These are phyloP conservation scores for Anaeramoeba flamelloides DNA, from an alignment of 78 protist genomes.

Conservation along the genomic window DNA sequence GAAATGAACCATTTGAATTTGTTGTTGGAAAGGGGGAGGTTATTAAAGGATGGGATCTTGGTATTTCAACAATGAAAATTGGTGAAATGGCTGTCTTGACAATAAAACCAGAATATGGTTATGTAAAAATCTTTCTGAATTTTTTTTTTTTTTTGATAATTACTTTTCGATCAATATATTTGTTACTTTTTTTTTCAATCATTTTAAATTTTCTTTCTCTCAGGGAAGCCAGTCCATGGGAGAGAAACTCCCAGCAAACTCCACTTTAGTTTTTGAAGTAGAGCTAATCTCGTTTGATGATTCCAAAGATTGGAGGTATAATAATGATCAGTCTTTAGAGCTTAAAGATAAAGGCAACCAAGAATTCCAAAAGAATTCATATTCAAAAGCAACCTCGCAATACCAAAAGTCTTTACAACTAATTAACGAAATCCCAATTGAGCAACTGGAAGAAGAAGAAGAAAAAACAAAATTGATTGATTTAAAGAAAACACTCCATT, in stretches of 20 bases:
- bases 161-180: too few species aligned
- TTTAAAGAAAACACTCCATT: neutral
- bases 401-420: conserved; percentile 9
- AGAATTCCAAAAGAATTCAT: neutral
- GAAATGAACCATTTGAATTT: conserved; percentile 17
- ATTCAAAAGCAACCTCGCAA: neutral
- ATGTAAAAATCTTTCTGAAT: too few species aligned
- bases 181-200: too few species aligned
- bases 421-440: neutral
- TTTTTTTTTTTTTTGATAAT: too few species aligned
- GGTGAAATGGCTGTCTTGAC: conserved; percentile 48
- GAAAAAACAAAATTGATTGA: neutral
- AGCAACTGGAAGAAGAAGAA: conserved; percentile 1
- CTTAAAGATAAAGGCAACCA: neutral
- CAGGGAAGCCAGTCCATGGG: conserved; percentile 48
- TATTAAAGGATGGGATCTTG: conserved; percentile 76
- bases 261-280: conserved; percentile 20
- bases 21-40: conserved; percentile 37
- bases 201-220: too few species aligned
- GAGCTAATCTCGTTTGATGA: conserved; percentile 23
- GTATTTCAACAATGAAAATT: conserved; percentile 50
- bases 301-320: neutral
- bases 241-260: conserved; percentile 18
- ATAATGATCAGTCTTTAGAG: neutral
- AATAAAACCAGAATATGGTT: conserved; percentile 48